A percentile compares a stretch with the other conserved stretches of the same genome.
These are phyloP conservation scores for Hysterium pulicare DNA, from an alignment of 2,329 filamentous ascomycete genomes.

Conservation along the genomic window DNA sequence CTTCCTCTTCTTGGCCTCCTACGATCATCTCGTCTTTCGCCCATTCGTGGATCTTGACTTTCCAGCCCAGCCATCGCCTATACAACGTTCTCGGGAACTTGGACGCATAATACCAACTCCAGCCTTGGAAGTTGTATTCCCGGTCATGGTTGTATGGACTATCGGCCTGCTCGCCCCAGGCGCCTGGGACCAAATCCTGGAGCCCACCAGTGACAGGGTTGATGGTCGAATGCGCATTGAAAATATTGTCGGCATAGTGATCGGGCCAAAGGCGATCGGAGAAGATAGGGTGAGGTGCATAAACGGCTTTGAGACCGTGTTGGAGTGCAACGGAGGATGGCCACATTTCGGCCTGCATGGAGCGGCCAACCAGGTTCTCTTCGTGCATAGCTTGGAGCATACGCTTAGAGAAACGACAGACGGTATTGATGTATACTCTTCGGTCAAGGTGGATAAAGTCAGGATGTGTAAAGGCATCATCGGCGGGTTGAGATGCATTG, in stretches of 20 bases:
- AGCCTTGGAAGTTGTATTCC: slow-evolving; percentile 83
- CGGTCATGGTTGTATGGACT: slow-evolving; percentile 57
- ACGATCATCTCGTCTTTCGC: slow-evolving; percentile 67
- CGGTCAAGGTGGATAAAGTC: slow-evolving; percentile 56
- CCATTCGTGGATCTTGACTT: slow-evolving; percentile 73
- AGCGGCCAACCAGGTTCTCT: slow-evolving; percentile 82
- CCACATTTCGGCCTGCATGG: slow-evolving; percentile 97
- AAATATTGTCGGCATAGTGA: slow-evolving; percentile 70
- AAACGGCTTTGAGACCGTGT: slow-evolving; percentile 90
- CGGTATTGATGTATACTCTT: slow-evolving; percentile 83
- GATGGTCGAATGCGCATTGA: slow-evolving; percentile 58
- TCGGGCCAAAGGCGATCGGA: slow-evolving; percentile 84
- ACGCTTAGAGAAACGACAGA: slow-evolving; percentile 75
- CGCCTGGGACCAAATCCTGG: slow-evolving; percentile 58
- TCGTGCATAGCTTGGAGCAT: slow-evolving; percentile 85
- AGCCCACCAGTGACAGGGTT: slow-evolving; percentile 37
- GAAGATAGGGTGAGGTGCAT: slow-evolving; percentile 83
- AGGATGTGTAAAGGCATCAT: slow-evolving; percentile 52
- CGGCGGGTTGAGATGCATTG: slow-evolving; percentile 72
- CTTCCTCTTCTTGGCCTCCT: slow-evolving; percentile 50
- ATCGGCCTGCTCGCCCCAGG: slow-evolving; percentile 44
- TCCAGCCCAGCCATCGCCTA: slow-evolving; percentile 79
- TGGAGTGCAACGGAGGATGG: slow-evolving; percentile 82
- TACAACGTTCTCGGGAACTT: slow-evolving; percentile 80
- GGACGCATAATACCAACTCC: slow-evolving; percentile 90